phyloP scores from a whole-genome alignment of 495 filamentous ascomycete genomes.

The Neurospora sp. region DNA sequence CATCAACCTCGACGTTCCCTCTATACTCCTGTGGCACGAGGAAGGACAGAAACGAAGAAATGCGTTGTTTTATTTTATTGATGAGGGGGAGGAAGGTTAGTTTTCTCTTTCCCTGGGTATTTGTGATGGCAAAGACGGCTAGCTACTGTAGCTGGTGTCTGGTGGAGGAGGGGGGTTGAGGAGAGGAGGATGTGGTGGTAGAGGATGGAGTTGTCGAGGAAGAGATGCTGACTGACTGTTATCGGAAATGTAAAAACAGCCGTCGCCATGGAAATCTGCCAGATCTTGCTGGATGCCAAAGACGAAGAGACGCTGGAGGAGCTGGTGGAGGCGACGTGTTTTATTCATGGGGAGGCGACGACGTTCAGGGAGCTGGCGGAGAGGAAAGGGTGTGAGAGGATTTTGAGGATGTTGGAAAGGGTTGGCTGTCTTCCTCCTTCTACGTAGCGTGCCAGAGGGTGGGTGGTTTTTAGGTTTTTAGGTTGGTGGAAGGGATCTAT shows the following conservation, averaged over 20 bases:
- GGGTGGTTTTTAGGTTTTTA: neutral
- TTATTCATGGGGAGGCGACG: neutral
- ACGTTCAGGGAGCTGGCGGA: neutral
- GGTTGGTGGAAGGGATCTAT: neutral
- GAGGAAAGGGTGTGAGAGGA: neutral
- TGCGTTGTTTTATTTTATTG: neutral
- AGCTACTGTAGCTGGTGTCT: no score
- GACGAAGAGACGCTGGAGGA: neutral
- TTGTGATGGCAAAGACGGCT: no score
- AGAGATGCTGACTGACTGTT: no score
- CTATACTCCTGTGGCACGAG: neutral
- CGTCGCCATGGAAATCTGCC: neutral
- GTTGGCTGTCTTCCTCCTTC: neutral
- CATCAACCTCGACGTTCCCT: neutral
- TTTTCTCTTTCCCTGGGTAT: neutral
- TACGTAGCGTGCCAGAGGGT: neutral
- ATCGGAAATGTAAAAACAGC: neutral
- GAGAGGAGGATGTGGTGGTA: no score
- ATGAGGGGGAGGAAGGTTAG: neutral
- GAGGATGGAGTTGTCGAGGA: no score
- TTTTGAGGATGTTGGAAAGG: neutral
- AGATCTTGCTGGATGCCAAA: neutral
- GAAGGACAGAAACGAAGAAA: neutral
- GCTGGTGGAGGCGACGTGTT: neutral
- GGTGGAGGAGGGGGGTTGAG: no score